These are phyloP conservation scores for Asterochloris erici DNA, from an alignment of 139 green algal genomes.

Conservation along the genomic window DNA sequence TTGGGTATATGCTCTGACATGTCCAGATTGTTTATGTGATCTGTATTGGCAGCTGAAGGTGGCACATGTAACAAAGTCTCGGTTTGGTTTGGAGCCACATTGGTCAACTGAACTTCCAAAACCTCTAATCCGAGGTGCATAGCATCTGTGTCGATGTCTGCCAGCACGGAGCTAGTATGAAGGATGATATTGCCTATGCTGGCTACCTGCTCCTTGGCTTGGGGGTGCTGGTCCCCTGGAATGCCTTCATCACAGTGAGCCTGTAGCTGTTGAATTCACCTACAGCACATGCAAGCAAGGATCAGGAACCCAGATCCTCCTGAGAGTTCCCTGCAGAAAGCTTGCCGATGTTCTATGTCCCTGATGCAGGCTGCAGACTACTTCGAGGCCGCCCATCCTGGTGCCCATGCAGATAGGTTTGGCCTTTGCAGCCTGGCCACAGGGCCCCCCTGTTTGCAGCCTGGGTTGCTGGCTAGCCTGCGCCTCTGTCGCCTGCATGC, in stretches of 20 bases:
- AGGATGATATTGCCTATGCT: slow-evolving; percentile 8
- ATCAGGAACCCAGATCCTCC: too few relatives aligned
- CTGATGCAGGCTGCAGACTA: slow-evolving; percentile 26
- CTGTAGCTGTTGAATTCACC: slow-evolving; percentile 3
- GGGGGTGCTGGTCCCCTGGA: slow-evolving; percentile 70
- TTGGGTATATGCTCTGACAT: too few relatives aligned
- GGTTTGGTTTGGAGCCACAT: too few relatives aligned
- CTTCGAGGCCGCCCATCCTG: slow-evolving; percentile 18
- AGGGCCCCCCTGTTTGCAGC: background rate
- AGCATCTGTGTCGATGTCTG: too few relatives aligned
- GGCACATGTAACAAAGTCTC: too few relatives aligned
- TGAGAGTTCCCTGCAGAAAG: too few relatives aligned
- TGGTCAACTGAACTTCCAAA: too few relatives aligned
- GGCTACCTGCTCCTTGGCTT: slow-evolving; percentile 23
- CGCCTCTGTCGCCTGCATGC: too few relatives aligned
- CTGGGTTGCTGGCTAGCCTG: background rate
- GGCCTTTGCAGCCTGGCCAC: background rate
- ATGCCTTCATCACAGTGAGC: slow-evolving; percentile 62
- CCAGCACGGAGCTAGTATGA: too few relatives aligned
- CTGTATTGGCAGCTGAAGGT: too few relatives aligned
- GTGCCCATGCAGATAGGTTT: background rate
- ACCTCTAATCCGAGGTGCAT: too few relatives aligned
- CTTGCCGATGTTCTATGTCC: background rate
- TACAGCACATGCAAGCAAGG: background rate
- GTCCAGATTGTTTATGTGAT: too few relatives aligned